Base-by-base conservation (phyloP, 371 early-diverging fungal genomes). In the Thermomucor indicae-seudaticae region DNA sequence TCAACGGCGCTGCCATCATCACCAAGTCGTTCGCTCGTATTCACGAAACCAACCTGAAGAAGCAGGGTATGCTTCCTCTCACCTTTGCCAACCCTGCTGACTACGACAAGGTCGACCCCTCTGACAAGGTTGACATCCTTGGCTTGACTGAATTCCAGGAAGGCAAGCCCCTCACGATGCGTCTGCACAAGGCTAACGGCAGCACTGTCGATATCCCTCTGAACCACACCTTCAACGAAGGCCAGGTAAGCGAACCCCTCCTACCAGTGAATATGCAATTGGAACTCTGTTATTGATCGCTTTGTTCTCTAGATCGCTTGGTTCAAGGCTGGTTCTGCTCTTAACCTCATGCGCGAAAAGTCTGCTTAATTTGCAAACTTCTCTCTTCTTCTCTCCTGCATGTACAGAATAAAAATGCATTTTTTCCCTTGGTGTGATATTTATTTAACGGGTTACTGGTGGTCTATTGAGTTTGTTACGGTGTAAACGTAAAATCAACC, bases 21-120 rank as follows among this genome's bases (percentile, higher is more conserved):
- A 83, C 83, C 65, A 91, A 89, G 76, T 91, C 92, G 12, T 96
- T 97, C 70, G 98, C 98, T 40, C 90, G 98, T 69, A 97, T 97
- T 64, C 98, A 97, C 79, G 96, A 97, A 79, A 97, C 96, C 60
- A 97, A 97, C 79, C 81, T 96, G 65, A 97, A 97, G 86, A 97
- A 97, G 85, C 96, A 97, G 75, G 98, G 98, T 54, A 82, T 94
- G 58, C 78, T 97, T 47, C 98, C 98, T 17, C 66, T 96, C 55
- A 95, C 94, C 39, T 96, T 97, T 63, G 81, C 81, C 61, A 79
- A 97, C 77, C 88, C 93, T 37, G 84, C 81, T 42, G 92, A 91
- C 55, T 91, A 92, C 51, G 92, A 94, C 62, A 78, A 79, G 69
- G 80, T 97, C 55, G 72, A 79, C 30, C 83, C 89, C 46, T 64